Percentiles rank a stretch among this genome's conserved stretches.
These are phyloP conservation scores for Teratosphaeria pseudoeucalypti DNA, from an alignment of 2,329 filamentous ascomycete species.

Conservation along the genomic window DNA sequence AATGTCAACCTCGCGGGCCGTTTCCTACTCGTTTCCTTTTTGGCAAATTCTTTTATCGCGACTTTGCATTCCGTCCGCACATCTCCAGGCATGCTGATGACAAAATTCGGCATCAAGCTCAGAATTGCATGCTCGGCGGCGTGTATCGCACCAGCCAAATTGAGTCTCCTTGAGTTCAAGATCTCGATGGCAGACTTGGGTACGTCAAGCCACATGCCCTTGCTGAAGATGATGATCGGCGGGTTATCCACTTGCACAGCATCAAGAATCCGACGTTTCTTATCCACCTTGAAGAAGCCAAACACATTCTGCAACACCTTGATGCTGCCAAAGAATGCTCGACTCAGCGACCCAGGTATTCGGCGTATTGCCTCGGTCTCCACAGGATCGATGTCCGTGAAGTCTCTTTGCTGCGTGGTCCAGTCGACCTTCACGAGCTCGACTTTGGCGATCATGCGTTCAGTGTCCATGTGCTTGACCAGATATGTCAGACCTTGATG, in stretches of 20 bases:
- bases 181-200: conserved; percentile 71
- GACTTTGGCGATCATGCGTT: conserved; percentile 73
- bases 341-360: conserved; percentile 52
- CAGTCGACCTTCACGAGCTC: conserved; percentile 86
- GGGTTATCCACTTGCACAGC: conserved; percentile 90
- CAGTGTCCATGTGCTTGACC: conserved; percentile 76
- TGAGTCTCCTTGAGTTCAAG: conserved; percentile 58
- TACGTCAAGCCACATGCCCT: conserved; percentile 93
- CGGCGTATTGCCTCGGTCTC: conserved; percentile 80
- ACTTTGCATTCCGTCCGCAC: conserved; percentile 92
- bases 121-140: conserved; percentile 89
- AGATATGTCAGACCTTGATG: conserved; percentile 93
- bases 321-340: conserved; percentile 78
- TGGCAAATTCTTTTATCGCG: conserved; percentile 75
- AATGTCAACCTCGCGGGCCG: conserved; percentile 82
- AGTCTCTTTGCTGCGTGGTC: conserved; percentile 88
- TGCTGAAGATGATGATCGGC: conserved; percentile 71
- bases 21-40: conserved; percentile 59
- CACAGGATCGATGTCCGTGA: conserved; percentile 84
- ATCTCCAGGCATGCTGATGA: conserved; percentile 80
- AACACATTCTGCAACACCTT: conserved; percentile 82
- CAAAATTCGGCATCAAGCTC: conserved; percentile 78
- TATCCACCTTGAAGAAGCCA: conserved; percentile 96
- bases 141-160: conserved; percentile 83
- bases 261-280: conserved; percentile 72